Percentiles rank a stretch among this genome's conserved stretches.
These are phyloP conservation scores for Bipolaris zeicola DNA, from an alignment of 2,329 filamentous ascomycete genomes.

Conservation along the genomic window DNA sequence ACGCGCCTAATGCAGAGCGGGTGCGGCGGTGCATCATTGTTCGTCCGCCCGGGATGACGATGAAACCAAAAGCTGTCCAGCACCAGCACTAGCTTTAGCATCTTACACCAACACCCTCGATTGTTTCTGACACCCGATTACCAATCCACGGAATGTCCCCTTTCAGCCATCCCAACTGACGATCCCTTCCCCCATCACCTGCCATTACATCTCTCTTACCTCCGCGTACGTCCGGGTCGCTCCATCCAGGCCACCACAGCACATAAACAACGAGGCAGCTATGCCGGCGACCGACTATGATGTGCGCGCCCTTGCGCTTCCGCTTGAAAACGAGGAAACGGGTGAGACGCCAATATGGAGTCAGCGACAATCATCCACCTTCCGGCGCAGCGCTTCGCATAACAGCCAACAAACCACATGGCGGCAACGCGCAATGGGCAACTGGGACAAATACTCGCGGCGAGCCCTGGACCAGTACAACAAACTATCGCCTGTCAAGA, in stretches of 20 bases:
- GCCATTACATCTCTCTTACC: neutral
- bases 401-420: constrained; percentile 38
- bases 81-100: constrained; percentile 22
- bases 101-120: constrained; percentile 13
- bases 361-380: constrained; percentile 46
- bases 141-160: constrained; percentile 17
- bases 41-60: constrained; percentile 24
- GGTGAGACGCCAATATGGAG: constrained; percentile 59
- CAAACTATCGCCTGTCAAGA: constrained; percentile 65
- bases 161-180: constrained; percentile 8
- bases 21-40: constrained; percentile 20
- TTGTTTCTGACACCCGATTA: neutral
- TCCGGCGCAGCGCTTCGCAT: constrained; percentile 47
- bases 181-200: neutral
- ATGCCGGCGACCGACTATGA: constrained; percentile 55
- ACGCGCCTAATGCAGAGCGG: constrained; percentile 15
- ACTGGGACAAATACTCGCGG: constrained; percentile 53
- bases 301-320: constrained; percentile 60
- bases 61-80: constrained; percentile 26
- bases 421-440: constrained; percentile 50
- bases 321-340: constrained; percentile 57
- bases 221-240: constrained; percentile 20
- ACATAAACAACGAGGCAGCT: constrained; percentile 16
- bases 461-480: constrained; percentile 59
- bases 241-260: constrained; percentile 11